These are phyloP conservation scores for Loxodes magnus DNA, from an alignment of 73 alveolate genomes.

Conservation along the genomic window DNA sequence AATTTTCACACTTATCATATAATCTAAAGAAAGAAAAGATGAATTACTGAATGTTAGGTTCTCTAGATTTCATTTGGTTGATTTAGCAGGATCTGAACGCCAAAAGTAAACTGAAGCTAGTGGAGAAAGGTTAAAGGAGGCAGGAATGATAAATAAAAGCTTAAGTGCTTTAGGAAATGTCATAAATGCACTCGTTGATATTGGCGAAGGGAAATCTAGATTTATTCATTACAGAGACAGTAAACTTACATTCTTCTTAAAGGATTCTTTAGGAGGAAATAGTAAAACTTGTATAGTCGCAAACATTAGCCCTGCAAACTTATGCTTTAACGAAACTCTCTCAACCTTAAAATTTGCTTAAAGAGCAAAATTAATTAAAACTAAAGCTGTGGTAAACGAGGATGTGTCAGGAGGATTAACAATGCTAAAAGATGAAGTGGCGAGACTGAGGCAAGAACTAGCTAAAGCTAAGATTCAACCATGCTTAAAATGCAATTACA, in stretches of 20 bases:
- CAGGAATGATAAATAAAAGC: conserved; percentile 65
- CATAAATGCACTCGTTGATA: conserved; percentile 51
- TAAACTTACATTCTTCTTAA: conserved; percentile 52
- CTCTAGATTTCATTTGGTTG: conserved; percentile 57
- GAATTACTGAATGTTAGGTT: conserved; percentile 15
- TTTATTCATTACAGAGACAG: conserved; percentile 60
- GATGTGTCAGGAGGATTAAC: conserved; percentile 32
- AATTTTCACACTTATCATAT: conserved; percentile 44
- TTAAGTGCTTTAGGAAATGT: conserved; percentile 39
- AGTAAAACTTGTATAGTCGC: conserved; percentile 62
- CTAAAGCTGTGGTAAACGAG: conserved; percentile 53
- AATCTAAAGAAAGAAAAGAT: conserved; percentile 15
- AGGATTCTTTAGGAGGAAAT: conserved; percentile 73
- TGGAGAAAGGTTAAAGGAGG: conserved; percentile 82
- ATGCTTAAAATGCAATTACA: conserved; percentile 2
- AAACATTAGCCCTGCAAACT: conserved; percentile 43
- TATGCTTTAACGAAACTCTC: conserved; percentile 47
- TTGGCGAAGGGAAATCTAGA: conserved; percentile 31
- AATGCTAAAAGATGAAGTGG: conserved; percentile 45
- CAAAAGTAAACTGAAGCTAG: conserved; percentile 59
- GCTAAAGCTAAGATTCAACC: background rate
- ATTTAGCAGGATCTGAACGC: conserved; percentile 81
- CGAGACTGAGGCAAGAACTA: conserved; percentile 31
- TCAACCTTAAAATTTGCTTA: conserved; percentile 62
- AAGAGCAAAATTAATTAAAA: conserved; percentile 61